phyloP scores from a whole-genome alignment of 768 basidiomycete species.

The Panaeolus cyanescens region DNA sequence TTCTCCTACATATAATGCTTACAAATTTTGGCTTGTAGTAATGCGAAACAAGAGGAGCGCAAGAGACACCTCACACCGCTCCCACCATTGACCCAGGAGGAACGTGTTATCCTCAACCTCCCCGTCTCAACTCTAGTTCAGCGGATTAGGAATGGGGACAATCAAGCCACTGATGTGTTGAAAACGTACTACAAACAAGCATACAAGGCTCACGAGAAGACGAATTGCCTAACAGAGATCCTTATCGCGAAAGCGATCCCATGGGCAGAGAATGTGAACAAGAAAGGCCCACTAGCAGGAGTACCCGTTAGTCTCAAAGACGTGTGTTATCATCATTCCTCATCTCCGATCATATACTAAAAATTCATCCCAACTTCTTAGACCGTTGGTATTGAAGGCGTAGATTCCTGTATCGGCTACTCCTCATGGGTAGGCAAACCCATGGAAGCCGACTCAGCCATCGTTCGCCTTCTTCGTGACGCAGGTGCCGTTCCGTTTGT shows the following conservation, averaged over 20 bases:
- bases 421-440: slow-evolving; percentile 50
- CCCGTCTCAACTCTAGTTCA: slow-evolving; percentile 30
- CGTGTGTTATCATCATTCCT: slow-evolving; percentile 23
- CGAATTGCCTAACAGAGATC: slow-evolving; percentile 66
- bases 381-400: slow-evolving; percentile 55
- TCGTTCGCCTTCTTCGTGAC: slow-evolving; percentile 53
- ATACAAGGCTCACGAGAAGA: slow-evolving; percentile 47
- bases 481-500: slow-evolving; percentile 69
- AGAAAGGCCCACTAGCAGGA: slow-evolving; percentile 51
- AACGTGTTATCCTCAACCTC: slow-evolving; percentile 29
- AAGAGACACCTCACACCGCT: slow-evolving; percentile 24
- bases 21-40: slow-evolving; percentile 17
- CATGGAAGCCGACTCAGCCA: slow-evolving; percentile 44
- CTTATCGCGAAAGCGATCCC: slow-evolving; percentile 43
- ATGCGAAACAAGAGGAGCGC: slow-evolving; percentile 38
- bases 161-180: slow-evolving; percentile 37
- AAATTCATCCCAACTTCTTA: slow-evolving; percentile 20
- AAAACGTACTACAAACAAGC: slow-evolving; percentile 50
- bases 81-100: slow-evolving; percentile 30
- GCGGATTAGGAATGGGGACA: slow-evolving; percentile 28
- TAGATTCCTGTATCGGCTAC: slow-evolving; percentile 62
- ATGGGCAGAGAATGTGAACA: slow-evolving; percentile 35
- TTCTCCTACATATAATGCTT: neutral
- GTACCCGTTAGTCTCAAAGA: slow-evolving; percentile 66
- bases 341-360: neutral